phyloP scores from a whole-genome alignment of 768 basidiomycete genomes.

The Kwoniella sp. region DNA sequence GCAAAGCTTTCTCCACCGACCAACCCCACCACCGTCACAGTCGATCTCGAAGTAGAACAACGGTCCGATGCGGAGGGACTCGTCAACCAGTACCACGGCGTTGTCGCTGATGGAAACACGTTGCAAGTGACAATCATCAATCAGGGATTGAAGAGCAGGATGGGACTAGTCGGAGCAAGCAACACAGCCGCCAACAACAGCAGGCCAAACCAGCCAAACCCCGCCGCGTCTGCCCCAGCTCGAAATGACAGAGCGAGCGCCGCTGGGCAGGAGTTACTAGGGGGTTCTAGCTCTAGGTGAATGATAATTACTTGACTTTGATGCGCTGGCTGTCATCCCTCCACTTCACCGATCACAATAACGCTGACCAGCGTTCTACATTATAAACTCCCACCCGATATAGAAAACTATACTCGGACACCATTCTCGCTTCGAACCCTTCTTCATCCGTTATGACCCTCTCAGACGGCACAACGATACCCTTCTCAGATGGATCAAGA shows the following conservation, averaged over 20 bases:
- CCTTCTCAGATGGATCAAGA: not conserved
- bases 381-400: too few relatives aligned
- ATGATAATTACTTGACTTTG: conserved; percentile 4
- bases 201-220: too few relatives aligned
- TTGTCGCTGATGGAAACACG: conserved; percentile 77
- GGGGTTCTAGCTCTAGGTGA: conserved; percentile 19
- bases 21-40: conserved; percentile 58
- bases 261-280: conserved; percentile 25
- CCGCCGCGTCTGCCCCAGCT: too few relatives aligned
- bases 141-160: conserved; percentile 27
- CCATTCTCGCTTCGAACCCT: conserved; percentile 59
- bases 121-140: conserved; percentile 66
- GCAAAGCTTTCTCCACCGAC: conserved; percentile 58
- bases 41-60: conserved; percentile 73
- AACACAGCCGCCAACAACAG: not conserved
- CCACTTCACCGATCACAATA: too few relatives aligned
- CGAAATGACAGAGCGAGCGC: not conserved
- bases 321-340: too few relatives aligned
- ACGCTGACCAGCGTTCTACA: too few relatives aligned
- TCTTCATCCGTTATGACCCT: conserved; percentile 41
- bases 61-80: conserved; percentile 67
- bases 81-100: conserved; percentile 73
- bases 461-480: conserved; percentile 9
- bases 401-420: conserved; percentile 86
- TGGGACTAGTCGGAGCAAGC: conserved; percentile 10